Evolutionary conservation across 352 stramenopile species (phyloP).

Genomic region (Globisporangium lucens): DNA sequence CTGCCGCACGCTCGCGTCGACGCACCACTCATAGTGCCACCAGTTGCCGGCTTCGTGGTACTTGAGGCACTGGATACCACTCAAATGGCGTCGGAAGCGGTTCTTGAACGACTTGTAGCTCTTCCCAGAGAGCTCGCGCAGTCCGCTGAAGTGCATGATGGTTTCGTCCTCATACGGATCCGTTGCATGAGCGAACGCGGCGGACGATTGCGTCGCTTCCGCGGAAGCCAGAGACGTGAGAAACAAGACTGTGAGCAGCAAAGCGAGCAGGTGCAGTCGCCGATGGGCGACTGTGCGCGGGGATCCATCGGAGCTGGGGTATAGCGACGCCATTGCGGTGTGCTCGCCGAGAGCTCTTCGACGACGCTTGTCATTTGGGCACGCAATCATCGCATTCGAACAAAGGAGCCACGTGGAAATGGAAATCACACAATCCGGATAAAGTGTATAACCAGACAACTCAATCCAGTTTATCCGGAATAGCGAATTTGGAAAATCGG

Average conservation of each 20-base stretch:
- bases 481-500: neutral
- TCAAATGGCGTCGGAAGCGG: conserved; percentile 56
- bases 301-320: neutral
- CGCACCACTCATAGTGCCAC: conserved; percentile 88
- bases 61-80: conserved; percentile 42
- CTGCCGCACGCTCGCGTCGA: conserved; percentile 65
- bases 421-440: neutral
- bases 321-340: neutral
- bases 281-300: neutral
- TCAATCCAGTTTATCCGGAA: neutral
- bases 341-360: neutral
- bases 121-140: conserved; percentile 57
- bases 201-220: neutral
- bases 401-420: neutral
- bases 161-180: conserved; percentile 7
- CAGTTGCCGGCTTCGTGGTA: conserved; percentile 61
- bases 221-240: neutral
- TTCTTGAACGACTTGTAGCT: conserved; percentile 72
- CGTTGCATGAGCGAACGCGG: neutral
- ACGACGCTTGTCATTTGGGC: conserved; percentile 6
- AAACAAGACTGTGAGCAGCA: neutral
- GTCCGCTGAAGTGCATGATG: conserved; percentile 42
- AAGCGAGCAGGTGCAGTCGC: neutral
- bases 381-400: conserved; percentile 9
- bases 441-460: neutral